Conservation (phyloP, 129 eudicot species). For the Tanacetum coccineum region DNA sequence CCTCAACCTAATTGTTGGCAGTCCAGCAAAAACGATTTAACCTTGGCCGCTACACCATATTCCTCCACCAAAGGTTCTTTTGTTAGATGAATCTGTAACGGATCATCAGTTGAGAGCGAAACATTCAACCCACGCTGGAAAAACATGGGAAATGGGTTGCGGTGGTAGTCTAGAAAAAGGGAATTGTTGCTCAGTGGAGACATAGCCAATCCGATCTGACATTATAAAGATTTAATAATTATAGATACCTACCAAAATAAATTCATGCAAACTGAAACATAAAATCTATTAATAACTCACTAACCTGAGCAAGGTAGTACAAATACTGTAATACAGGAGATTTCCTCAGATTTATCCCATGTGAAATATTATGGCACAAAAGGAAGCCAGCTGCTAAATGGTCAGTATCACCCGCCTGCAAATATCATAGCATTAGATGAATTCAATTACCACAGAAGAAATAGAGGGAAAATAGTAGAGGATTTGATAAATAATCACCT, state of each 20-base stretch:
- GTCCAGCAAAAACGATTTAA: slow-evolving; percentile 36
- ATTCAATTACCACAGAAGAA: slow-evolving; percentile 8
- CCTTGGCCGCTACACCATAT: slow-evolving; percentile 98
- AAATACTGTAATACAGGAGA: slow-evolving; percentile 91
- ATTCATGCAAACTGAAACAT: neutral
- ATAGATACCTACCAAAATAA: too few relatives aligned
- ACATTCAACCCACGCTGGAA: slow-evolving; percentile 97
- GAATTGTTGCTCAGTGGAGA: slow-evolving; percentile 97
- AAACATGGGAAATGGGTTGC: slow-evolving; percentile 92
- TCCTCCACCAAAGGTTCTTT: slow-evolving; percentile 97
- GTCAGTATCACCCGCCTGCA: slow-evolving; percentile 98
- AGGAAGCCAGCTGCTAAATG: slow-evolving; percentile 98
- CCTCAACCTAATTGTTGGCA: slow-evolving; percentile 85
- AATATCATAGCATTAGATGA: neutral
- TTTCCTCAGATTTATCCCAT: slow-evolving; percentile 89
- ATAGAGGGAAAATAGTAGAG: slow-evolving; percentile 14
- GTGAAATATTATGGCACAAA: slow-evolving; percentile 91
- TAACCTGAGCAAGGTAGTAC: slow-evolving; percentile 97
- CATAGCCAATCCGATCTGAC: slow-evolving; percentile 89
- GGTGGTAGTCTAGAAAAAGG: slow-evolving; percentile 89
- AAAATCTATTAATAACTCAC: neutral
- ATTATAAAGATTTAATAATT: neutral
- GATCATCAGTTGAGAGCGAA: slow-evolving; percentile 89
- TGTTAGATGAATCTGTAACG: slow-evolving; percentile 91
- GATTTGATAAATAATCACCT: slow-evolving; percentile 41